phyloP scores from a whole-genome alignment of 768 basidiomycete genomes.

The Rhodocollybia butyracea region DNA sequence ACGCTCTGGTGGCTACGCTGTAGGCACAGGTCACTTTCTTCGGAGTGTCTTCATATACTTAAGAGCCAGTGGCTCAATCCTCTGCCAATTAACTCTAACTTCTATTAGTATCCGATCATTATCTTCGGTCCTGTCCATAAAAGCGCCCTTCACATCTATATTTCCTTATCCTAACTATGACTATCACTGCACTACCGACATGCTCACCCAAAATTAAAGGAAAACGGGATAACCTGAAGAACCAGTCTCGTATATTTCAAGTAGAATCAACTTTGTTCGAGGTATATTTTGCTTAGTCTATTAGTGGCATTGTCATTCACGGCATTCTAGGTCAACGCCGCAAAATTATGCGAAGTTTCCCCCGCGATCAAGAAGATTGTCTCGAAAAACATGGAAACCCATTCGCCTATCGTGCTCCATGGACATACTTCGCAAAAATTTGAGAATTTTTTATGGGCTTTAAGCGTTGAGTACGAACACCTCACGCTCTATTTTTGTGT shows the following conservation, averaged over 20 bases:
- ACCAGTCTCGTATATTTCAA: background rate
- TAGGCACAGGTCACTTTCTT: no score
- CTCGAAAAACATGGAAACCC: background rate
- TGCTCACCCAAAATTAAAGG: background rate
- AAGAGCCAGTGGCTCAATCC: background rate
- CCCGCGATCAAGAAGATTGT: background rate
- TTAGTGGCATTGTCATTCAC: background rate
- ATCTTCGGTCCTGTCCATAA: background rate
- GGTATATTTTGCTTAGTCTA: background rate
- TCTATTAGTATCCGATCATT: background rate
- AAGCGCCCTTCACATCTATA: background rate
- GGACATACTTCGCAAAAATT: conserved; percentile 38
- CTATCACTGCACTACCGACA: background rate
- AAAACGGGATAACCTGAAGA: background rate
- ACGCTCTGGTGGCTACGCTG: no score
- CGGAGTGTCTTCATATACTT: conserved; percentile 1
- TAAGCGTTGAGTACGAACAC: conserved; percentile 39
- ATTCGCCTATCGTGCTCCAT: conserved; percentile 33
- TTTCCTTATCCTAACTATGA: background rate
- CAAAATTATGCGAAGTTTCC: background rate
- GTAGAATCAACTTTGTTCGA: background rate
- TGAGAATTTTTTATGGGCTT: conserved; percentile 33
- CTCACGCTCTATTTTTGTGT: background rate
- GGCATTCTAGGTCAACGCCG: background rate
- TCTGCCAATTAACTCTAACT: background rate